These are phyloP conservation scores for Byssochlamys sp. DNA, from an alignment of 2,329 filamentous ascomycete species.

Conservation along the genomic window DNA sequence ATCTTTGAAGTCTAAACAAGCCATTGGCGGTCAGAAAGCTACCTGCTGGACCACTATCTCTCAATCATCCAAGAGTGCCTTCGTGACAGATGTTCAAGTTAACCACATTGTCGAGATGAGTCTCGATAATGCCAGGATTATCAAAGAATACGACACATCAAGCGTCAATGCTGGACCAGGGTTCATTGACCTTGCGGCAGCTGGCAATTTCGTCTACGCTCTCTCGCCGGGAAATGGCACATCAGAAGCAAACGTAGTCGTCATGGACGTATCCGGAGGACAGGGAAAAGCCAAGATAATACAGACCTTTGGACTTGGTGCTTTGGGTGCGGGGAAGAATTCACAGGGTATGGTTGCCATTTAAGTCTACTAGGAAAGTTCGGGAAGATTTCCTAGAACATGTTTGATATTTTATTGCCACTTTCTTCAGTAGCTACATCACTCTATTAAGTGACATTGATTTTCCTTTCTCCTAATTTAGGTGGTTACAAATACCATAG, in stretches of 20 bases:
- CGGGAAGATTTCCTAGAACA: background rate
- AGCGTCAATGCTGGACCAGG: conserved; percentile 43
- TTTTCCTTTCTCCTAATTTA: too few relatives aligned
- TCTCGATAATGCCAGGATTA: conserved; percentile 39
- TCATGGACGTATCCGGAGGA: conserved; percentile 30
- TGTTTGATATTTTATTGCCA: too few relatives aligned
- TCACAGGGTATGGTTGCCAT: conserved; percentile 27
- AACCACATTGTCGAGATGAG: conserved; percentile 52
- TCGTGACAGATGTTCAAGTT: conserved; percentile 47
- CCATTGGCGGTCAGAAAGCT: conserved; percentile 43
- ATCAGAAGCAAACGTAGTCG: conserved; percentile 24
- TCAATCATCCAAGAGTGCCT: conserved; percentile 40
- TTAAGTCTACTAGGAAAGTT: background rate
- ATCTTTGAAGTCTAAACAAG: conserved; percentile 29
- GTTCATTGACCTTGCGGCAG: conserved; percentile 46
- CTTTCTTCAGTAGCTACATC: too few relatives aligned
- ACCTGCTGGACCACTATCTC: conserved; percentile 53
- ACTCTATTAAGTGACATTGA: too few relatives aligned
- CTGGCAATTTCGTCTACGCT: conserved; percentile 50
- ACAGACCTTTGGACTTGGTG: conserved; percentile 28
- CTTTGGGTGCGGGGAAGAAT: conserved; percentile 17
- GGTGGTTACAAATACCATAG: too few relatives aligned
- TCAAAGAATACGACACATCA: conserved; percentile 29
- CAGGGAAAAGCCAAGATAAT: conserved; percentile 15
- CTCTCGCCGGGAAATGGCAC: conserved; percentile 46